These are phyloP conservation scores for Leavenworthia alabamica DNA, from an alignment of 345 rosid genomes.

Conservation along the genomic window DNA sequence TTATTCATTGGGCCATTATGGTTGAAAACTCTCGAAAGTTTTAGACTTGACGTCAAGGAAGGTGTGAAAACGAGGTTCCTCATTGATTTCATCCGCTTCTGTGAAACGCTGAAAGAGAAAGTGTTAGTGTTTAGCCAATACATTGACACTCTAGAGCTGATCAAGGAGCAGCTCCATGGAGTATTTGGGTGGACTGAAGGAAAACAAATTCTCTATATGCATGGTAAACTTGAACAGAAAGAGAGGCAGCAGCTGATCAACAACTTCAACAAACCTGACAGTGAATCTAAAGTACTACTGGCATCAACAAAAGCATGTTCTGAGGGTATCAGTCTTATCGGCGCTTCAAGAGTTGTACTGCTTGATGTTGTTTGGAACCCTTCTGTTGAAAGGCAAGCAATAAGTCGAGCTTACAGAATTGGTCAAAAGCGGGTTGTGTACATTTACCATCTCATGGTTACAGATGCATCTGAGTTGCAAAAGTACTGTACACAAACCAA, in stretches of 20 bases:
- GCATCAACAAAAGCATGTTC: slow-evolving; percentile 73
- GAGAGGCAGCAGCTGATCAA: slow-evolving; percentile 46
- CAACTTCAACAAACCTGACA: slow-evolving; percentile 47
- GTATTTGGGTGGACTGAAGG: slow-evolving; percentile 46
- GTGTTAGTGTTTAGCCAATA: slow-evolving; percentile 70
- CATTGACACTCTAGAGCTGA: slow-evolving; percentile 41
- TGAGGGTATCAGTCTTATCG: slow-evolving; percentile 71
- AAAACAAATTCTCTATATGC: slow-evolving; percentile 42
- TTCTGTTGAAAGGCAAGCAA: slow-evolving; percentile 77
- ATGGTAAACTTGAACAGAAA: slow-evolving; percentile 34
- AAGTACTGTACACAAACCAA: slow-evolving; percentile 45
- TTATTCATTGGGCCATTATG: background rate
- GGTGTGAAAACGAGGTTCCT: slow-evolving; percentile 66
- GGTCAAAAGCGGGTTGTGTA: slow-evolving; percentile 64
- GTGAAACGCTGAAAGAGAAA: slow-evolving; percentile 42
- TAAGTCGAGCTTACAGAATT: slow-evolving; percentile 62
- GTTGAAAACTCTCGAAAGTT: slow-evolving; percentile 14
- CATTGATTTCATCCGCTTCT: slow-evolving; percentile 42
- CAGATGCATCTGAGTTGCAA: slow-evolving; percentile 44
- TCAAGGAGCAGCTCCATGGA: slow-evolving; percentile 35
- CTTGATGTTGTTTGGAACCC: slow-evolving; percentile 91
- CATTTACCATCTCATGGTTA: slow-evolving; percentile 55
- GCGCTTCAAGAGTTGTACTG: slow-evolving; percentile 77
- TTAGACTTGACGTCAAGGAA: slow-evolving; percentile 29
- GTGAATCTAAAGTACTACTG: slow-evolving; percentile 54